Evolutionary conservation across 352 stramenopile species (phyloP).

Genomic region (Albugo candida): DNA sequence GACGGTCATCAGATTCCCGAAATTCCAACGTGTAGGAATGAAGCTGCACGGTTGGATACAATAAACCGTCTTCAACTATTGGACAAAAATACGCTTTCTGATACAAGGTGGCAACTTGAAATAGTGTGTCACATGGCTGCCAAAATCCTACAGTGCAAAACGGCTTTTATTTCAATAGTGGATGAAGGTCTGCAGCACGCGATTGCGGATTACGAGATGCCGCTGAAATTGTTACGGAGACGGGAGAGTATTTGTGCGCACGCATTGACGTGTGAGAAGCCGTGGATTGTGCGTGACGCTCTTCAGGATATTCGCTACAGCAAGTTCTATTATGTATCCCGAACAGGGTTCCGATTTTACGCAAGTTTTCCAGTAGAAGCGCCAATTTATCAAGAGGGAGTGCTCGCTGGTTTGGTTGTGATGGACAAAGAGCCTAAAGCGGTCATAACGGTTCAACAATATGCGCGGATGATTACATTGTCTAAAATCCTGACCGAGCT

Average conservation of each 20-base stretch:
- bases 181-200: no score
- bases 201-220: no score
- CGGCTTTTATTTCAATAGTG: no score
- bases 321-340: slow-evolving; percentile 17
- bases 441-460: slow-evolving; percentile 15
- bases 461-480: slow-evolving; percentile 14
- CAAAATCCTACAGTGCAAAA: no score
- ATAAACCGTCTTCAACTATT: no score
- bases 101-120: no score
- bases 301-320: slow-evolving; percentile 17
- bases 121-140: no score
- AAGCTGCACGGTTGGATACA: no score
- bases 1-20: no score
- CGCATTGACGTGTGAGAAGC: slow-evolving; percentile 14
- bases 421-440: slow-evolving; percentile 15
- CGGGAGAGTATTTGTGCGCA: slow-evolving; percentile 17
- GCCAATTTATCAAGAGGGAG: slow-evolving; percentile 10
- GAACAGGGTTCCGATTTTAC: slow-evolving; percentile 15
- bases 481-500: slow-evolving; percentile 11
- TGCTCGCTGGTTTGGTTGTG: slow-evolving; percentile 16
- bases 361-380: slow-evolving; percentile 17
- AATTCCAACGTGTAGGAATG: no score
- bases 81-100: no score
- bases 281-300: slow-evolving; percentile 16
- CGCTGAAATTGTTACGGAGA: no score